Base-by-base conservation (phyloP, 495 filamentous ascomycete species). In the Talaromyces liani region DNA sequence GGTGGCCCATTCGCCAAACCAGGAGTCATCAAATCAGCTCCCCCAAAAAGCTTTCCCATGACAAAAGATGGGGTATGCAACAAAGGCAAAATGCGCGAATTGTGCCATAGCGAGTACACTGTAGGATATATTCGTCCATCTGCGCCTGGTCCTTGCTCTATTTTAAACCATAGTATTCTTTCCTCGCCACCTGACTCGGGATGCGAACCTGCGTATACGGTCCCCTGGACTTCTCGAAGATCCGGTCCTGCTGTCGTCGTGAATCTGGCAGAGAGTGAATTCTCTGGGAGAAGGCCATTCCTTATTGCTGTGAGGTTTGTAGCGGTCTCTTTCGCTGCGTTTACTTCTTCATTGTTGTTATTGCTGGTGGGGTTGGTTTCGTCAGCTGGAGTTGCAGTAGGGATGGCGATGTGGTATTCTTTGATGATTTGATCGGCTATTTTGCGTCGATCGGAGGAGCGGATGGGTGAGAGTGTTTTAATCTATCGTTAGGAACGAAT, bases 21-120 rank as follows among this genome's bases (percentile, higher is more conserved):
- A 1, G 88, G 88, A 1, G 83, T 90, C 88, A 91, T 91, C n/a
- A 91, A 72, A 71, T 89, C 87, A 3, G 88, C 87, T 5, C 88
- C 88, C 6, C 79, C 76, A 36, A 78, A 81, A 4, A 91, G 74
- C 71, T 89, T 90, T 58, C 79, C 72, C 66, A 91, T 79, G 4
- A 90, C 88, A 31, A 84, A 70, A 1, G 78, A 72, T 8, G 85
- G 84, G 0, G 88, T 91, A 65, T 88, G 79, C 3, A 91, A 77
- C 10, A 91, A 67, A 0, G 88, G 84, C 1, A 90, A 72, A 14
- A 91, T 68, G 16, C 75, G 70, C 1, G 88, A 78, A 65, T 89
- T 87, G 49, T 82, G 74, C 87, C 87, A 90, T 53, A 90, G 74
- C 2, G 87, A 87, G 67, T 89, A 90, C 3, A 88, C 86, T 14